Percentiles rank a stretch among this genome's conserved stretches.
phyloP scores from a whole-genome alignment of 805 yeast species.

The Starmerella lactis-condensi region DNA sequence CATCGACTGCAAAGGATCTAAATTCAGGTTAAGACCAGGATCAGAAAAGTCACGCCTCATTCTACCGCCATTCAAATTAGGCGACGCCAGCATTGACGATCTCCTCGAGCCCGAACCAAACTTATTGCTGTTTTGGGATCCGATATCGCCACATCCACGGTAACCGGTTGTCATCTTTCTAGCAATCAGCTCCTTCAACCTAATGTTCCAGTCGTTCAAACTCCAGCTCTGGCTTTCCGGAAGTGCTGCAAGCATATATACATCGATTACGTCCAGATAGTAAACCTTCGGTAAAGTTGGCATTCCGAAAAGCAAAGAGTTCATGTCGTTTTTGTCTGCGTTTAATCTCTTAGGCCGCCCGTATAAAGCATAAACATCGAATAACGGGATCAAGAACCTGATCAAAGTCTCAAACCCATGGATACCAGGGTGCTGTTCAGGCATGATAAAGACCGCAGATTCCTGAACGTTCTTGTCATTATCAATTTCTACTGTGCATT shows the following conservation, averaged over 20 bases:
- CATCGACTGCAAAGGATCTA: too few species aligned
- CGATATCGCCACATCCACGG: conserved; percentile 28
- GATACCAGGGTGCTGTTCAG: conserved; percentile 66
- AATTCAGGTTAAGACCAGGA: not conserved
- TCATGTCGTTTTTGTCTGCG: conserved; percentile 49
- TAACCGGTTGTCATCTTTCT: conserved; percentile 34
- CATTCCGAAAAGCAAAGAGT: conserved; percentile 57
- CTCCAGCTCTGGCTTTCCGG: conserved; percentile 33
- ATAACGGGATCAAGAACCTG: conserved; percentile 53
- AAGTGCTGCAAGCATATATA: conserved; percentile 27
- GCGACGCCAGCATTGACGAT: conserved; percentile 1
- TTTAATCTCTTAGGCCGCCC: conserved; percentile 64
- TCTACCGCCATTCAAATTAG: not conserved
- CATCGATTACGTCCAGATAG: conserved; percentile 48
- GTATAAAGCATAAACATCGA: conserved; percentile 60
- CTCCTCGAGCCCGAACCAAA: not conserved
- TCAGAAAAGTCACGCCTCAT: conserved; percentile 1
- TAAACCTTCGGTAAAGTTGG: conserved; percentile 67
- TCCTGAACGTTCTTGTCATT: conserved; percentile 28
- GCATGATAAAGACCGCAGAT: conserved; percentile 61
- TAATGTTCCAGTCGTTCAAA: conserved; percentile 38
- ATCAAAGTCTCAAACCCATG: conserved; percentile 71
- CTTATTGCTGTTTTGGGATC: not conserved
- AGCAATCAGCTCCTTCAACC: conserved; percentile 37
- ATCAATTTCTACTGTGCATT: conserved; percentile 43